Percentiles rank a stretch among this genome's conserved stretches.
These are phyloP conservation scores for Colletotrichum caudatum DNA, from an alignment of 2,329 filamentous ascomycete species.

Conservation along the genomic window DNA sequence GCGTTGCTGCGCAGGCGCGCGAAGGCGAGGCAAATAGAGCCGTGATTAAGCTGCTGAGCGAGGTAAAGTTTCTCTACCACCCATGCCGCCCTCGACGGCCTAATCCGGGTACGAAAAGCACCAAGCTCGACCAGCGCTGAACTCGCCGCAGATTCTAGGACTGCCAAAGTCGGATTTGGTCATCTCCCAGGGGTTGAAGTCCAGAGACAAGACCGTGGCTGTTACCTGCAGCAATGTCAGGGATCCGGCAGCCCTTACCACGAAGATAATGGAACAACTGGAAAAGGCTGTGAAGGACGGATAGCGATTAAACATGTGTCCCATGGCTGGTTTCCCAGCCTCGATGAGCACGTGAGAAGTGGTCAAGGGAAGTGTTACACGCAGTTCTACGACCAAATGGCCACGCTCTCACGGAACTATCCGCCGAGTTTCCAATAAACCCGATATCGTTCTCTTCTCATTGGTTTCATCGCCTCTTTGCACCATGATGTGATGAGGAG, in stretches of 20 bases:
- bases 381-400: too few relatives aligned
- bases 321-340: too few relatives aligned
- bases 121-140: slow-evolving; percentile 16
- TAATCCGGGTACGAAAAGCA: too few relatives aligned
- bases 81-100: not conserved
- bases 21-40: slow-evolving; percentile 79
- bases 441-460: not conserved
- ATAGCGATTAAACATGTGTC: not conserved
- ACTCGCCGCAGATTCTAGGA: slow-evolving; percentile 61
- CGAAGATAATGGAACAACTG: slow-evolving; percentile 44
- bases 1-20: slow-evolving; percentile 72
- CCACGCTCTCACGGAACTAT: too few relatives aligned
- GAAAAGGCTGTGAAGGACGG: slow-evolving; percentile 27
- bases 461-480: not conserved
- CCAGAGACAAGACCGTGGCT: slow-evolving; percentile 71
- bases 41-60: slow-evolving; percentile 71
- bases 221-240: slow-evolving; percentile 49
- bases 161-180: slow-evolving; percentile 73
- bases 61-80: slow-evolving; percentile 54
- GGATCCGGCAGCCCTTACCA: slow-evolving; percentile 49
- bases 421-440: not conserved
- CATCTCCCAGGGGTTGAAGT: slow-evolving; percentile 73
- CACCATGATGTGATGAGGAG: not conserved
- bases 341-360: too few relatives aligned
- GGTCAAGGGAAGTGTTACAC: too few relatives aligned